phyloP scores from a whole-genome alignment of 352 stramenopile genomes.

The Globisporangium yorkense region DNA sequence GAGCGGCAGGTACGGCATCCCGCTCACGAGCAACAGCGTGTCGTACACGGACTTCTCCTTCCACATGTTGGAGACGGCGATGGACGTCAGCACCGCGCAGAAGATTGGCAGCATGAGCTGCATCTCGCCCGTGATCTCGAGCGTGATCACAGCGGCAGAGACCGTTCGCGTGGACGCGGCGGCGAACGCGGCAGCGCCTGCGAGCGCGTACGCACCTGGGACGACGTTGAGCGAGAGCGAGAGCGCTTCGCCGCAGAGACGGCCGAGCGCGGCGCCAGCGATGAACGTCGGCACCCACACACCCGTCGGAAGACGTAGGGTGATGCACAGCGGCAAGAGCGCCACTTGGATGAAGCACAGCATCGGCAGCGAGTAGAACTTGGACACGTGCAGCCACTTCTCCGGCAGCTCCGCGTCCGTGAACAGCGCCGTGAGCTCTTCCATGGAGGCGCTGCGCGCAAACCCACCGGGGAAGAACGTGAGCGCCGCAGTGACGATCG shows the following conservation, averaged over 20 bases:
- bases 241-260: conserved; percentile 69
- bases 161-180: conserved; percentile 68
- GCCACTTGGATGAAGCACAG: conserved; percentile 49
- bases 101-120: conserved; percentile 80
- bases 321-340: conserved; percentile 77
- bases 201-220: conserved; percentile 74
- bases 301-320: conserved; percentile 70
- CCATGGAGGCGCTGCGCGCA: conserved; percentile 39
- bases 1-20: conserved; percentile 80
- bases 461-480: conserved; percentile 76
- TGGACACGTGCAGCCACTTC: conserved; percentile 48
- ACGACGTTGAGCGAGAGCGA: conserved; percentile 19
- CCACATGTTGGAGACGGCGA: conserved; percentile 56
- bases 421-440: conserved; percentile 62
- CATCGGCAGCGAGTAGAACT: conserved; percentile 55
- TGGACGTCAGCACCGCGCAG: conserved; percentile 57
- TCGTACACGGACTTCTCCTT: conserved; percentile 81
- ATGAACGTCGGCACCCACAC: conserved; percentile 86
- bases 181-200: conserved; percentile 67
- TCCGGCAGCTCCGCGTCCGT: conserved; percentile 36
- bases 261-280: conserved; percentile 71
- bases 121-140: conserved; percentile 84
- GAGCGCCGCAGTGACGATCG: conserved; percentile 52
- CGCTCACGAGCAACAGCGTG: conserved; percentile 66
- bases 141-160: conserved; percentile 79